Evolutionary conservation across 1,284 basidiomycete genomes (phyloP).

Genomic region (Dichomitus squalens): DNA sequence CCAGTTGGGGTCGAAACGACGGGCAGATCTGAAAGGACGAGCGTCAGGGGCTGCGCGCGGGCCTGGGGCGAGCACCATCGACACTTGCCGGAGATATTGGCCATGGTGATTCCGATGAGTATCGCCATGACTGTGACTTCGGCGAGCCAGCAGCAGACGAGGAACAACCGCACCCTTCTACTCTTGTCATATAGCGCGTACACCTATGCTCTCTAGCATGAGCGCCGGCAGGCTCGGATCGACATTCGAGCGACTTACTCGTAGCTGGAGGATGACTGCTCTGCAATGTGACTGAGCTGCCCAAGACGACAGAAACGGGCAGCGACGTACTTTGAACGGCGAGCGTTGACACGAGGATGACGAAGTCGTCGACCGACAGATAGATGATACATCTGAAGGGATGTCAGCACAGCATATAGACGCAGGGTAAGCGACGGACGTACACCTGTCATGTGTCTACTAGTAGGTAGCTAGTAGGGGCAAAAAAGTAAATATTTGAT

Average conservation of each 20-base stretch:
- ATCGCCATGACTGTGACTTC: conserved; percentile 27
- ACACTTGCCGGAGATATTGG: conserved; percentile 23
- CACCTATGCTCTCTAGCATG: conserved; percentile 15
- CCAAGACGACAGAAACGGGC: neutral
- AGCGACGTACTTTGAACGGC: conserved; percentile 19
- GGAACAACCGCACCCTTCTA: conserved; percentile 17
- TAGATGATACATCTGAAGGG: conserved; percentile 20
- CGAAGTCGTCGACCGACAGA: conserved; percentile 21
- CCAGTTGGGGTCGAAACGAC: conserved; percentile 30
- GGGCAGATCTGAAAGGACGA: conserved; percentile 22
- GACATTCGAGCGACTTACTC: neutral
- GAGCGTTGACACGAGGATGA: conserved; percentile 21
- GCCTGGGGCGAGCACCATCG: too few relatives aligned
- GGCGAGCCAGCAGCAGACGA: conserved; percentile 18
- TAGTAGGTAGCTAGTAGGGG: too few relatives aligned
- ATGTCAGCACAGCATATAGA: too few relatives aligned
- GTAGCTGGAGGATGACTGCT: neutral
- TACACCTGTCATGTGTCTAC: too few relatives aligned
- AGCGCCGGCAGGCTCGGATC: too few relatives aligned
- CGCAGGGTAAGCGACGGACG: too few relatives aligned
- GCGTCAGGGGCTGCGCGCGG: too few relatives aligned
- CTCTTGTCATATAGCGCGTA: conserved; percentile 30
- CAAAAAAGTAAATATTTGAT: neutral
- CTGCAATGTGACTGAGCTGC: neutral
- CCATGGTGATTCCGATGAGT: conserved; percentile 27